phyloP scores from a whole-genome alignment of 2,329 filamentous ascomycete genomes.

The Chrysosporium keratinophilum region DNA sequence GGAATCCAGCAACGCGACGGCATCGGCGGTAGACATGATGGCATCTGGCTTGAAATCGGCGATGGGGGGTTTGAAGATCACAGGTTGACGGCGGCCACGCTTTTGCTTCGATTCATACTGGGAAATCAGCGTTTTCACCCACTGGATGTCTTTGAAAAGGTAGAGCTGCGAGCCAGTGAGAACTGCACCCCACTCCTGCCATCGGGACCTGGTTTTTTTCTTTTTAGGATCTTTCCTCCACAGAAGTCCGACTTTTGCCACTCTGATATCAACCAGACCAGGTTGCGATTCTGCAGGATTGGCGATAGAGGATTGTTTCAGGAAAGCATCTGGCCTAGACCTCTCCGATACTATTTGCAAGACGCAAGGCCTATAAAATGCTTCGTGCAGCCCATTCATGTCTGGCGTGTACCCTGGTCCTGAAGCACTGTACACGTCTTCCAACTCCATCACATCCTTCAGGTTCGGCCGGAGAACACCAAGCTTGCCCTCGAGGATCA shows the following conservation, averaged over 20 bases:
- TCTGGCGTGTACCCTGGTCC: slow-evolving; percentile 68
- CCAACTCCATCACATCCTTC: slow-evolving; percentile 82
- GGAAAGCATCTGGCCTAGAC: slow-evolving; percentile 89
- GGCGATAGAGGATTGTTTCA: slow-evolving; percentile 71
- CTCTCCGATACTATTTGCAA: slow-evolving; percentile 90
- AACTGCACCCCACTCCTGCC: slow-evolving; percentile 98
- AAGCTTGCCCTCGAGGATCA: slow-evolving; percentile 83
- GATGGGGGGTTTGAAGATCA: slow-evolving; percentile 83
- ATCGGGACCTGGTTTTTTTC: slow-evolving; percentile 86
- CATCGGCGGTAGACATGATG: slow-evolving; percentile 84
- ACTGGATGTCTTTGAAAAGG: slow-evolving; percentile 85
- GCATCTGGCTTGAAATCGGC: slow-evolving; percentile 89
- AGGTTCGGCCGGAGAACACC: slow-evolving; percentile 73
- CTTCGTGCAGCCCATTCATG: slow-evolving; percentile 69
- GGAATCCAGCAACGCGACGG: slow-evolving; percentile 75
- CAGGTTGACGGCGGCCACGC: slow-evolving; percentile 62
- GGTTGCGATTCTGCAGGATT: slow-evolving; percentile 81
- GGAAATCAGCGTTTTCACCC: slow-evolving; percentile 82
- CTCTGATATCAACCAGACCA: slow-evolving; percentile 92
- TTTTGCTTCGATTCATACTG: slow-evolving; percentile 78
- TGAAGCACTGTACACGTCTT: slow-evolving; percentile 83
- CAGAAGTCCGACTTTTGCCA: slow-evolving; percentile 86
- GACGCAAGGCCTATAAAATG: slow-evolving; percentile 83
- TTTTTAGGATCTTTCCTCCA: slow-evolving; percentile 94
- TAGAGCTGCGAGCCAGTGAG: slow-evolving; percentile 95